Conservation (phyloP, 805 yeast species). For the Wickerhamiella lipophila region DNA sequence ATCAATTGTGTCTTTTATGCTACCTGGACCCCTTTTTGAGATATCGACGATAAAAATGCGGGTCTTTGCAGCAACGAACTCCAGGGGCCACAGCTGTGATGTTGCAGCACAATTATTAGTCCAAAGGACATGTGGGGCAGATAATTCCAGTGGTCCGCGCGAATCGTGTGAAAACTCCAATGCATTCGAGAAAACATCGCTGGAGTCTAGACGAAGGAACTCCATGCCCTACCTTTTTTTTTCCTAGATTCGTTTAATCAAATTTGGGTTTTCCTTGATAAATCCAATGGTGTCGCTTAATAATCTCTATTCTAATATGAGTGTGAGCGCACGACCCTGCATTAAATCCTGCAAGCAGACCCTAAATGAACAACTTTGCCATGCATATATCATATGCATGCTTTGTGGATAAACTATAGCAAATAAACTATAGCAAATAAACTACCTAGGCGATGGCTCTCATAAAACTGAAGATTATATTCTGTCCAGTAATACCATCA, state of each 20-base stretch:
- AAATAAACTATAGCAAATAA: too few species aligned
- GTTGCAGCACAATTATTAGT: not conserved
- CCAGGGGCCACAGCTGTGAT: slow-evolving; percentile 8
- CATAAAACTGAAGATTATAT: not conserved
- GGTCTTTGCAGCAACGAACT: slow-evolving; percentile 6
- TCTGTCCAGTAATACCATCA: too few species aligned
- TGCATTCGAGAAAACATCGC: not conserved
- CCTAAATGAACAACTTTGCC: too few species aligned
- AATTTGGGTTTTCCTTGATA: too few species aligned
- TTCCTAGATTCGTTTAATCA: not conserved
- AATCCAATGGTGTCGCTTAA: too few species aligned
- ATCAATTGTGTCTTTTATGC: not conserved
- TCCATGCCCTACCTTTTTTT: not conserved
- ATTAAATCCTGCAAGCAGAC: too few species aligned
- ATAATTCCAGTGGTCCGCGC: not conserved
- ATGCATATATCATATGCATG: too few species aligned
- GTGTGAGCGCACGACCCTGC: too few species aligned
- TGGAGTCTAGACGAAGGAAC: not conserved
- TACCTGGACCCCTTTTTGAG: not conserved
- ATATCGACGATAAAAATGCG: not conserved
- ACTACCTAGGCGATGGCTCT: not conserved
- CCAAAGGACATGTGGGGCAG: slow-evolving; percentile 4
- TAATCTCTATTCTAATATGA: too few species aligned
- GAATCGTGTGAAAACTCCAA: not conserved
- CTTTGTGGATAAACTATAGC: too few species aligned